Evolutionary conservation across 495 filamentous ascomycete species (phyloP).

Genomic region (Aspergillus sclerotiicarbonarius): DNA sequence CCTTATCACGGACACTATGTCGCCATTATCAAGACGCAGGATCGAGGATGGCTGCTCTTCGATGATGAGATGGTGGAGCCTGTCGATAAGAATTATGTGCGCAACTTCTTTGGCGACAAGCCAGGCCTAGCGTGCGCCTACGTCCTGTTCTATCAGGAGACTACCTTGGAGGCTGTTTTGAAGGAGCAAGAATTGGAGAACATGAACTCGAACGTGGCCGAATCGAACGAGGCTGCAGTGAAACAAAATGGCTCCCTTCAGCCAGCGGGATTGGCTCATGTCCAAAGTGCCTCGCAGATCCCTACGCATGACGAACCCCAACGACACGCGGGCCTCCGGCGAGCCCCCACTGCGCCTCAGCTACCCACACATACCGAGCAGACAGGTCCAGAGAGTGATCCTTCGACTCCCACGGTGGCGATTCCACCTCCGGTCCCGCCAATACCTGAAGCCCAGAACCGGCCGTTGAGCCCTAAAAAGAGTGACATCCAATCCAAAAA

Average conservation of each 20-base stretch:
- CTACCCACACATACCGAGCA: constrained; percentile 37
- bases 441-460: constrained; percentile 33
- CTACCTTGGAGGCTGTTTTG: constrained; percentile 82
- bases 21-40: constrained; percentile 94
- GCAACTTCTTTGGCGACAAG: constrained; percentile 94
- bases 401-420: constrained; percentile 14
- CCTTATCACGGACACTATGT: constrained; percentile 98
- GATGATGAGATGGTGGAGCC: constrained; percentile 99
- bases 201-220: constrained; percentile 53
- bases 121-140: constrained; percentile 92
- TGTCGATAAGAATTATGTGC: constrained; percentile 94
- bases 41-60: constrained; percentile 92
- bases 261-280: constrained; percentile 34
- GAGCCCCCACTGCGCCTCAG: constrained; percentile 60
- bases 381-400: constrained; percentile 24
- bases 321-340: constrained; percentile 52
- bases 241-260: constrained; percentile 42
- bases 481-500: constrained; percentile 47
- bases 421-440: constrained; percentile 35
- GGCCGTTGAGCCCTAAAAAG: constrained; percentile 39
- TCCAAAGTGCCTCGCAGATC: constrained; percentile 40
- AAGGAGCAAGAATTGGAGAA: constrained; percentile 81
- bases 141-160: constrained; percentile 97
- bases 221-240: constrained; percentile 53
- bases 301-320: constrained; percentile 47